Percentiles rank a stretch among this genome's conserved stretches.
Evolutionary conservation across 768 basidiomycete species (phyloP).

Genomic region (Russula compacta): DNA sequence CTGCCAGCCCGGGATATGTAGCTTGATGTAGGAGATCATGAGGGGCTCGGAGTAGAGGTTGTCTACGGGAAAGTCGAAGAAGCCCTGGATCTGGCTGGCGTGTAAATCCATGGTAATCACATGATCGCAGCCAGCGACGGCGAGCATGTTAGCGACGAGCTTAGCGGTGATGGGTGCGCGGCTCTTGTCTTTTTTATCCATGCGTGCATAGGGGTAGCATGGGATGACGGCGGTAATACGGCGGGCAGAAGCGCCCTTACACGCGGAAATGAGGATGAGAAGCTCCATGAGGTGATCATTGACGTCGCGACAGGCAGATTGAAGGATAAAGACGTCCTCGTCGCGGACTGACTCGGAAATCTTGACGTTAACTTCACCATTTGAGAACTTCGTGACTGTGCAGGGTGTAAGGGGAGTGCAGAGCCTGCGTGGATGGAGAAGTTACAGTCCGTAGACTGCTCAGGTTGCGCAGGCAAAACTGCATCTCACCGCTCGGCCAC

Average conservation of each 20-base stretch:
- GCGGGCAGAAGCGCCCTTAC: slow-evolving; percentile 91
- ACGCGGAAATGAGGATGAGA: slow-evolving; percentile 95
- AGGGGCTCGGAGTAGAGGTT: slow-evolving; percentile 95
- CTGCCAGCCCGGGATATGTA: slow-evolving; percentile 75
- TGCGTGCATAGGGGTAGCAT: slow-evolving; percentile 92
- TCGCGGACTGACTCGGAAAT: slow-evolving; percentile 94
- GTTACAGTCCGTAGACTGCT: slow-evolving; percentile 43
- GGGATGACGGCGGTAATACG: slow-evolving; percentile 97
- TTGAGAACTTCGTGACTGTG: slow-evolving; percentile 85
- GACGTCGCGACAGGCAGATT: slow-evolving; percentile 81
- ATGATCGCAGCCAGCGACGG: slow-evolving; percentile 94
- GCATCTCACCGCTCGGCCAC: slow-evolving; percentile 95
- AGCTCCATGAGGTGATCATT: slow-evolving; percentile 99
- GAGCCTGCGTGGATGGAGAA: slow-evolving; percentile 50
- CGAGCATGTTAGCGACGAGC: slow-evolving; percentile 96
- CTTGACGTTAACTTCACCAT: slow-evolving; percentile 92
- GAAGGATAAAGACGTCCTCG: slow-evolving; percentile 98
- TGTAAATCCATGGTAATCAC: slow-evolving; percentile 99
- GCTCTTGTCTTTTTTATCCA: slow-evolving; percentile 97
- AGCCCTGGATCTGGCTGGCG: slow-evolving; percentile 96
- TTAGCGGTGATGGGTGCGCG: slow-evolving; percentile 97
- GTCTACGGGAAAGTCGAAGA: slow-evolving; percentile 98
- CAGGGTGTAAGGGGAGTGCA: slow-evolving; percentile 78
- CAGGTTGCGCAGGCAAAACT: slow-evolving; percentile 26
- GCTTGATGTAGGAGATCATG: slow-evolving; percentile 90